Conservation (phyloP, 805 yeast genomes). For the Ascoidea rubescens region DNA sequence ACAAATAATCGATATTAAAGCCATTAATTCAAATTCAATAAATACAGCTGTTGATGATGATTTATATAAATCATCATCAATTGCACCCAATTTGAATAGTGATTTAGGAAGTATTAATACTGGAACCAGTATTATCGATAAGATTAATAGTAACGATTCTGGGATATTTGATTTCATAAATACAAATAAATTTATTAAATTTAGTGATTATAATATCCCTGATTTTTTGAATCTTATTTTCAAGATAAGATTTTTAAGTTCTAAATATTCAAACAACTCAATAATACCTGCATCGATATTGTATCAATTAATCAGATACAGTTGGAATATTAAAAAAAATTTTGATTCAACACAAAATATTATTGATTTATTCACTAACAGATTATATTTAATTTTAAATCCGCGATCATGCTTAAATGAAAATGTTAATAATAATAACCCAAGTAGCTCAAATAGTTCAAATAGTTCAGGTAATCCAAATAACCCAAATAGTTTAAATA, state of each 20-base stretch:
- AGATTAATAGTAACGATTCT: neutral
- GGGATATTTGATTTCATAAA: conserved; percentile 1
- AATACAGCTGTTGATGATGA: neutral
- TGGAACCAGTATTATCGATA: no score
- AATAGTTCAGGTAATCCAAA: neutral
- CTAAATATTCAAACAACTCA: conserved; percentile 31
- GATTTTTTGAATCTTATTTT: conserved; percentile 55
- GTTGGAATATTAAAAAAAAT: conserved; percentile 43
- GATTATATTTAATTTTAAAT: conserved; percentile 7
- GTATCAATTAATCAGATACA: conserved; percentile 58
- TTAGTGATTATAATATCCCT: conserved; percentile 54
- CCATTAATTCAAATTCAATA: neutral
- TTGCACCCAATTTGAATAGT: neutral
- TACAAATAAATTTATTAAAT: conserved; percentile 42
- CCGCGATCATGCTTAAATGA: neutral
- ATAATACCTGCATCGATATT: conserved; percentile 55
- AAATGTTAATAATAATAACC: neutral
- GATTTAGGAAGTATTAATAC: conserved; percentile 1
- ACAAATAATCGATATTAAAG: neutral
- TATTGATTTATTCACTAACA: conserved; percentile 26
- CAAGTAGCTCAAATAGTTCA: neutral
- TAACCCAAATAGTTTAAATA: neutral
- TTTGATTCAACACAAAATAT: conserved; percentile 42
- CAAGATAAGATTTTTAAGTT: conserved; percentile 28
- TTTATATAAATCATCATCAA: neutral